Evolutionary conservation across 176 grass and related monocot genomes (phyloP).

Genomic region (Musa itinerans): DNA sequence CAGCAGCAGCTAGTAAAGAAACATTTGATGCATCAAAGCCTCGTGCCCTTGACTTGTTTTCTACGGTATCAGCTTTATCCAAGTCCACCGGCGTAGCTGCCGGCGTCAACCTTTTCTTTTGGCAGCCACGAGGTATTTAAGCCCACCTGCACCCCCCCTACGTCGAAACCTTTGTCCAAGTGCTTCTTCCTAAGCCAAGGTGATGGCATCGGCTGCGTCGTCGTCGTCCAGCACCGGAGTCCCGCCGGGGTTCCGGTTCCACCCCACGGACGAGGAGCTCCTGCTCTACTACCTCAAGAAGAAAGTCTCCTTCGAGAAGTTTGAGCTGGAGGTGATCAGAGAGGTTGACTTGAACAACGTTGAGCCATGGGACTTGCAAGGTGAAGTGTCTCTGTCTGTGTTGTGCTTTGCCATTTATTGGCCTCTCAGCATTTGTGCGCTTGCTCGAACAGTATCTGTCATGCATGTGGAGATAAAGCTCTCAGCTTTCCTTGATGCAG

Average conservation of each 20-base stretch:
- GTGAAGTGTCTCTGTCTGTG: not conserved
- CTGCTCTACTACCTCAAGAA: slow-evolving; percentile 97
- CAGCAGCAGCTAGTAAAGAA: slow-evolving; percentile 30
- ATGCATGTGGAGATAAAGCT: too few relatives aligned
- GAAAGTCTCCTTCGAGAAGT: slow-evolving; percentile 84
- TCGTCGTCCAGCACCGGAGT: slow-evolving; percentile 70
- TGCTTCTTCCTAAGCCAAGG: slow-evolving; percentile 6
- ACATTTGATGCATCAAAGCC: slow-evolving; percentile 22
- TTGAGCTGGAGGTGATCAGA: slow-evolving; percentile 87
- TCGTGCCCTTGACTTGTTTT: slow-evolving; percentile 57
- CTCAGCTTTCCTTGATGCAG: slow-evolving; percentile 18
- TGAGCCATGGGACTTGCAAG: slow-evolving; percentile 98
- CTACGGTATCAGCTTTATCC: slow-evolving; percentile 70
- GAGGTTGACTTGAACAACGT: slow-evolving; percentile 99
- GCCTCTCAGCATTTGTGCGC: too few relatives aligned
- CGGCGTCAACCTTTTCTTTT: slow-evolving; percentile 70
- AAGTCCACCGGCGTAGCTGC: slow-evolving; percentile 68
- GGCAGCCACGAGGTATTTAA: slow-evolving; percentile 4
- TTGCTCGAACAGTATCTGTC: too few relatives aligned
- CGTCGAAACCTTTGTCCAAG: slow-evolving; percentile 1
- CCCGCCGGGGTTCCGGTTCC: slow-evolving; percentile 95
- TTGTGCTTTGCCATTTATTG: too few relatives aligned
- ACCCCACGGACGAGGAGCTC: slow-evolving; percentile 94
- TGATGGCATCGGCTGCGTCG: slow-evolving; percentile 37
- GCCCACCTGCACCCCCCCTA: not conserved